Percentiles rank a stretch among this genome's conserved stretches.
Evolutionary conservation across 2,329 filamentous ascomycete genomes (phyloP).

Genomic region (Ramularia endophylla): DNA sequence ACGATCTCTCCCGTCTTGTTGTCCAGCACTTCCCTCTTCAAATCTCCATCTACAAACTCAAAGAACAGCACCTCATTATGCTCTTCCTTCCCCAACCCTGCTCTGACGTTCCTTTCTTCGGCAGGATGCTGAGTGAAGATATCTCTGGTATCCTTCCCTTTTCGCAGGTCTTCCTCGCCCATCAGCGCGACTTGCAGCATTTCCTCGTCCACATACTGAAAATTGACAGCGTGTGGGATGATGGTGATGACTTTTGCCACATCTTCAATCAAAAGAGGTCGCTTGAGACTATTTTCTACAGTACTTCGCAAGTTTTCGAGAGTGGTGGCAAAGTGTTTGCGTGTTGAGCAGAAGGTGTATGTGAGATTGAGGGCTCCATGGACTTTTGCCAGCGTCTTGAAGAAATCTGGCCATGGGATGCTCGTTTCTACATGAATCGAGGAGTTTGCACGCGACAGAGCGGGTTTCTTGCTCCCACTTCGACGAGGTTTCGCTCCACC

Average conservation of each 20-base stretch:
- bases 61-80: constrained; percentile 69
- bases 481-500: constrained; percentile 49
- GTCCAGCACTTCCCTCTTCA: constrained; percentile 71
- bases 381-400: constrained; percentile 66
- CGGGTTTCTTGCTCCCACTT: constrained; percentile 36
- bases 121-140: constrained; percentile 39
- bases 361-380: constrained; percentile 86
- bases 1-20: constrained; percentile 68
- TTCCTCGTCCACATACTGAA: constrained; percentile 79
- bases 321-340: constrained; percentile 87
- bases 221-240: constrained; percentile 71
- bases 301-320: constrained; percentile 81
- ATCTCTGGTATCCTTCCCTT: constrained; percentile 49
- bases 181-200: constrained; percentile 75
- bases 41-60: constrained; percentile 85
- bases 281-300: constrained; percentile 76
- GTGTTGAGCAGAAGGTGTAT: constrained; percentile 89
- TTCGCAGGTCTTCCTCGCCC: constrained; percentile 61
- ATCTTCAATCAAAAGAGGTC: constrained; percentile 65
- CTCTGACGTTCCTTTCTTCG: constrained; percentile 31
- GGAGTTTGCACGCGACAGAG: constrained; percentile 42
- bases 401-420: constrained; percentile 66
- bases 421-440: constrained; percentile 47
- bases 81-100: constrained; percentile 33
- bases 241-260: constrained; percentile 75